Percentiles rank a stretch among this genome's conserved stretches.
Evolutionary conservation across 2,329 filamentous ascomycete genomes (phyloP).

Genomic region (Byssochlamys sp.): DNA sequence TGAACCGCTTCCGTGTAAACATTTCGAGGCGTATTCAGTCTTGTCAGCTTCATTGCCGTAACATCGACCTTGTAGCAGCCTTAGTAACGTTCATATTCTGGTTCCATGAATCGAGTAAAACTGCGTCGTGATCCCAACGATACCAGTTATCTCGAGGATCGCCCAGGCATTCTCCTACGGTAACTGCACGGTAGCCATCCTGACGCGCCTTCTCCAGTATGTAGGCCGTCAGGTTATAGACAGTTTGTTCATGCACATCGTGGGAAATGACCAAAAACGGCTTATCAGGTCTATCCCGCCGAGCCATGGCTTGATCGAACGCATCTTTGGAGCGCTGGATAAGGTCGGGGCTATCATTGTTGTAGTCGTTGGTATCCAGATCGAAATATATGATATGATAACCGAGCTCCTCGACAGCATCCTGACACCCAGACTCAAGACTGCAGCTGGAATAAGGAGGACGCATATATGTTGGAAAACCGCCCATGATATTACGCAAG

Average conservation of each 20-base stretch:
- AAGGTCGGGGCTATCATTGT: constrained; percentile 25
- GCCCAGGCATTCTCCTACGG: constrained; percentile 35
- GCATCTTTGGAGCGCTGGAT: constrained; percentile 34
- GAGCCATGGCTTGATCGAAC: constrained; percentile 25
- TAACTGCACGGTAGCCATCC: constrained; percentile 29
- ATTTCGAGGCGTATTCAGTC: background rate
- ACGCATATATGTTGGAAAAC: constrained; percentile 45
- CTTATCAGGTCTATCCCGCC: constrained; percentile 16
- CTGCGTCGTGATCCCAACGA: constrained; percentile 25
- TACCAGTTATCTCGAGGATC: constrained; percentile 34
- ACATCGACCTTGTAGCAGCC: background rate
- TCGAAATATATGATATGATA: constrained; percentile 42
- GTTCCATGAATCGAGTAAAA: constrained; percentile 1
- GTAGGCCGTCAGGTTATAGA: constrained; percentile 33
- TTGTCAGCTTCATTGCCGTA: background rate
- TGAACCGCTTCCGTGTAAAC: background rate
- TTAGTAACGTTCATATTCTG: background rate
- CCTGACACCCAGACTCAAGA: constrained; percentile 27
- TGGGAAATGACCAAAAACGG: constrained; percentile 35
- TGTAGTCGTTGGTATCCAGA: constrained; percentile 41
- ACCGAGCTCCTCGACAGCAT: constrained; percentile 36
- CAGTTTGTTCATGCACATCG: constrained; percentile 35
- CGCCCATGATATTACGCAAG: constrained; percentile 39
- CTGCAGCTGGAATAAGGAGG: constrained; percentile 40
- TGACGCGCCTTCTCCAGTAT: constrained; percentile 25